Evolutionary conservation across 768 basidiomycete genomes (phyloP).

Genomic region (Agaricus subrufescens): DNA sequence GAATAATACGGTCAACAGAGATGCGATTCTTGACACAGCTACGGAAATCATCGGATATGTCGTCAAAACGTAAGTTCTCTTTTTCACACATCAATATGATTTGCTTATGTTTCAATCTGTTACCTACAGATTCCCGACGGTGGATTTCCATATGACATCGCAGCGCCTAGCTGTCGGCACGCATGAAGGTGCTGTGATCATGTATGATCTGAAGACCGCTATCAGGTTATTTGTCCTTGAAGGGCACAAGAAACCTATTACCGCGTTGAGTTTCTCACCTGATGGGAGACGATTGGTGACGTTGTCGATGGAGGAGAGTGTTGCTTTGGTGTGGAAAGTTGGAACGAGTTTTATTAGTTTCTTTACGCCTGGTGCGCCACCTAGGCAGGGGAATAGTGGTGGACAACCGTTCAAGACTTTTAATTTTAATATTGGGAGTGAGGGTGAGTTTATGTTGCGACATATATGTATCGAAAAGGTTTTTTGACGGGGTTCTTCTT

Average conservation of each 20-base stretch:
- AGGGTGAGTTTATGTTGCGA: constrained; percentile 46
- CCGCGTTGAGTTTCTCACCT: constrained; percentile 88
- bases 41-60: constrained; percentile 93
- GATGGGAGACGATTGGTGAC: constrained; percentile 90
- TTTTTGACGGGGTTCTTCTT: background rate
- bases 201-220: constrained; percentile 96
- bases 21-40: constrained; percentile 85
- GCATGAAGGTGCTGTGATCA: constrained; percentile 87
- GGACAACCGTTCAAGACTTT: constrained; percentile 87
- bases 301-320: constrained; percentile 78
- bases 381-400: constrained; percentile 79
- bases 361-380: constrained; percentile 88
- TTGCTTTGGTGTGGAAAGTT: constrained; percentile 93
- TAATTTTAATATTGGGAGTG: constrained; percentile 78
- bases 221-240: constrained; percentile 94
- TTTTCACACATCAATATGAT: background rate
- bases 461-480: background rate
- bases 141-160: constrained; percentile 87
- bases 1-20: constrained; percentile 67
- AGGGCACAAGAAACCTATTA: constrained; percentile 76
- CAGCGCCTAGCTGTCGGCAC: constrained; percentile 94
- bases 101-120: background rate
- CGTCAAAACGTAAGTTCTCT: constrained; percentile 72
- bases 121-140: constrained; percentile 69
- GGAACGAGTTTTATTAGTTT: constrained; percentile 86